Conservation (phyloP, 2,329 filamentous ascomycete species). For the Monilinia fructigena region DNA sequence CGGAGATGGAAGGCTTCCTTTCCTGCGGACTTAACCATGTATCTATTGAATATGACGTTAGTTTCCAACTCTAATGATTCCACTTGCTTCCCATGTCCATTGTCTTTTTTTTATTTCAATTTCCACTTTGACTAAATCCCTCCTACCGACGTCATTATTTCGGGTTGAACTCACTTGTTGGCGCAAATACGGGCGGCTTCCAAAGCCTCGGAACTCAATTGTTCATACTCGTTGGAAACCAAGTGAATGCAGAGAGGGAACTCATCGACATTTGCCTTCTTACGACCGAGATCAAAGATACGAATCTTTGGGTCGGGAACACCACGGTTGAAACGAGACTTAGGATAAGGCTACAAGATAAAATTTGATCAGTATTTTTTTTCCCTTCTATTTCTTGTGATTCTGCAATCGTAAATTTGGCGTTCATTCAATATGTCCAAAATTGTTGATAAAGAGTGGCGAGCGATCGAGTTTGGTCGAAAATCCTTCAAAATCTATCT, state of each 20-base stretch:
- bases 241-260: slow-evolving; percentile 99
- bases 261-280: slow-evolving; percentile 98
- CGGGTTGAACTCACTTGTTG: slow-evolving; percentile 73
- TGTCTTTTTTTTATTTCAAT: background rate
- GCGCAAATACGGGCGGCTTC: slow-evolving; percentile 99
- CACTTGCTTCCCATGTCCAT: slow-evolving; percentile 9
- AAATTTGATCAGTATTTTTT: slow-evolving; percentile 28
- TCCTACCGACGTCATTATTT: slow-evolving; percentile 2
- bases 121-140: slow-evolving; percentile 18
- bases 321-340: slow-evolving; percentile 99
- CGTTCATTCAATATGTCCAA: background rate
- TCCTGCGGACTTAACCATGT: slow-evolving; percentile 69
- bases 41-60: slow-evolving; percentile 35
- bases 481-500: slow-evolving; percentile 20
- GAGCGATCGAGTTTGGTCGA: slow-evolving; percentile 11
- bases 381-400: slow-evolving; percentile 4
- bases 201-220: slow-evolving; percentile 98
- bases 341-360: slow-evolving; percentile 78
- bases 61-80: slow-evolving; percentile 1
- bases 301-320: slow-evolving; percentile 77
- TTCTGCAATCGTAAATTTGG: background rate
- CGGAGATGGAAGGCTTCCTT: slow-evolving; percentile 75
- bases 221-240: slow-evolving; percentile 99
- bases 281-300: slow-evolving; percentile 98
- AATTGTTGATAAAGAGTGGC: slow-evolving; percentile 22